Percentiles rank a stretch among this genome's conserved stretches.
phyloP scores from a whole-genome alignment of 352 stramenopile species.

The Elongisporangium anandrum region DNA sequence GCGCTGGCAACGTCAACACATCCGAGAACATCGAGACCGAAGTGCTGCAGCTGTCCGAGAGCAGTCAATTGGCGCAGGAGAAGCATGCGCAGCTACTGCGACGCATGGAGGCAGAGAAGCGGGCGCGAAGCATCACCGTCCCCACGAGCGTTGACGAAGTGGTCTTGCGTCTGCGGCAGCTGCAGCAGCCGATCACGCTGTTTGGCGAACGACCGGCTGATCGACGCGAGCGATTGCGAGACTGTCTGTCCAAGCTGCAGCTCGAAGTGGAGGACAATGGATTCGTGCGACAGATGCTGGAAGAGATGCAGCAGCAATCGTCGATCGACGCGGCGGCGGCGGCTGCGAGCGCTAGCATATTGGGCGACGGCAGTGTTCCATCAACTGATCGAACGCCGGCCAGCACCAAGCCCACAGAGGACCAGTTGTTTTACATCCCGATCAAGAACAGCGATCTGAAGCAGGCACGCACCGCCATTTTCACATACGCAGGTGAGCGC shows the following conservation, averaged over 20 bases:
- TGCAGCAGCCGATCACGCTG: conserved; percentile 92
- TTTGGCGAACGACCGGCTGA: conserved; percentile 95
- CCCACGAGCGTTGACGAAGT: conserved; percentile 93
- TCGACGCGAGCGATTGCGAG: conserved; percentile 90
- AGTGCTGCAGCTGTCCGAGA: conserved; percentile 82
- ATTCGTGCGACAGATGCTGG: conserved; percentile 53
- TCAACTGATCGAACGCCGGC: not conserved
- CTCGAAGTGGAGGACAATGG: conserved; percentile 66
- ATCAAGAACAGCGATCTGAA: conserved; percentile 82
- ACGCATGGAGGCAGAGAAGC: conserved; percentile 90
- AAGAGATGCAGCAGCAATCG: conserved; percentile 40
- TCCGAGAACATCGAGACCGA: conserved; percentile 73
- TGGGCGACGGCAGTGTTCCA: not conserved
- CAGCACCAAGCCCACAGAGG: conserved; percentile 27
- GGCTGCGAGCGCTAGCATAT: not conserved
- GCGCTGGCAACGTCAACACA: conserved; percentile 80
- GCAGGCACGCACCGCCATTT: conserved; percentile 70
- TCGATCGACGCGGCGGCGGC: conserved; percentile 1
- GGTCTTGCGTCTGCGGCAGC: conserved; percentile 79
- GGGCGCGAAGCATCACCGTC: conserved; percentile 87
- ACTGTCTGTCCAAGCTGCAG: conserved; percentile 82
- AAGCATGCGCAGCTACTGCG: conserved; percentile 85
- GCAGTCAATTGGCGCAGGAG: conserved; percentile 75
- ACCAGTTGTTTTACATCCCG: conserved; percentile 86
- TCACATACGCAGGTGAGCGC: conserved; percentile 64